Evolutionary conservation across 805 yeast species (phyloP).

Genomic region (Metschnikowia lachancei): DNA sequence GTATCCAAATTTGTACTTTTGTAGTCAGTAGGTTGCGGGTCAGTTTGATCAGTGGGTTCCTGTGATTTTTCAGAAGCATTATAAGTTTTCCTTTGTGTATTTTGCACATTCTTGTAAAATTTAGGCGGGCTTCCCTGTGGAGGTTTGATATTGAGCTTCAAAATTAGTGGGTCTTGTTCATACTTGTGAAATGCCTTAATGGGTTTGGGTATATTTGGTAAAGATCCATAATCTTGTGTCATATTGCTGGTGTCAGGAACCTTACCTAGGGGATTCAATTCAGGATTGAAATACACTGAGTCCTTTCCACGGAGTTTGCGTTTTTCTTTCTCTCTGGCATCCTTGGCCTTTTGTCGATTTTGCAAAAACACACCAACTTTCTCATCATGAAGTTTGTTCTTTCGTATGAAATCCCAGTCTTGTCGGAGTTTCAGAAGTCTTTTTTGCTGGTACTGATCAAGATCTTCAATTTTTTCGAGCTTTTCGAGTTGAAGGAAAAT

Average conservation of each 20-base stretch:
- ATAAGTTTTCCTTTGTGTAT: conserved; percentile 17
- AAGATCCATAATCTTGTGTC: conserved; percentile 16
- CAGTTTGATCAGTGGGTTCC: background rate
- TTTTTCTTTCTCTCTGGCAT: conserved; percentile 17
- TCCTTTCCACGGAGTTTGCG: conserved; percentile 41
- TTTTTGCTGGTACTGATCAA: conserved; percentile 21
- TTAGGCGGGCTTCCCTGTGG: conserved; percentile 46
- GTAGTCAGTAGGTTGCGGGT: background rate
- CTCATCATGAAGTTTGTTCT: conserved; percentile 34
- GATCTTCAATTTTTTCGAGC: conserved; percentile 18
- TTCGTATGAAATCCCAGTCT: conserved; percentile 41
- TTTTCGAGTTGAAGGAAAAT: conserved; percentile 32
- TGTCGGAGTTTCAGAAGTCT: conserved; percentile 28
- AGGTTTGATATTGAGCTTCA: conserved; percentile 27
- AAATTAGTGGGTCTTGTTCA: conserved; percentile 31
- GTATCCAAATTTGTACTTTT: conserved; percentile 7
- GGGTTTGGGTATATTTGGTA: conserved; percentile 34
- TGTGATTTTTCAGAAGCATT: background rate
- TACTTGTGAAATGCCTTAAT: conserved; percentile 20
- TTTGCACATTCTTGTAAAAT: conserved; percentile 44
- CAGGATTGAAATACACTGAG: conserved; percentile 63
- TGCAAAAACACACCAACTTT: conserved; percentile 26
- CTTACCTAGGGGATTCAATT: conserved; percentile 59
- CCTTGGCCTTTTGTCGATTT: conserved; percentile 20
- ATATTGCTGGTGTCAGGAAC: conserved; percentile 38